Conservation (phyloP, 371 early-diverging fungal species). For the Caulochytrium protostelioides region DNA sequence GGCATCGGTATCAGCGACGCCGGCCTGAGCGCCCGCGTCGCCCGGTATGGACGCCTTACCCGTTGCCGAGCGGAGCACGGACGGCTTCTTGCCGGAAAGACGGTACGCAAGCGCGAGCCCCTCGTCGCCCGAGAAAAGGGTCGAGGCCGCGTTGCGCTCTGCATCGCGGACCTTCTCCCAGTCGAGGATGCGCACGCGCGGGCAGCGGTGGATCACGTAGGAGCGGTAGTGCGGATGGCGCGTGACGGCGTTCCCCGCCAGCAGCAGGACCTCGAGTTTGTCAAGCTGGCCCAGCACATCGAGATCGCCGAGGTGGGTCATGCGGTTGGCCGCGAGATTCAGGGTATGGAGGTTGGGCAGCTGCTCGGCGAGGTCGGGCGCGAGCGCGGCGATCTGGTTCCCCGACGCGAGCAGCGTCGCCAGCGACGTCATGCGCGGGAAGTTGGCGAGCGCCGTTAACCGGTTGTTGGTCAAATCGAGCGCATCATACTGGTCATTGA, state of each 20-base stretch:
- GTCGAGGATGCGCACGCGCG: conserved; percentile 60
- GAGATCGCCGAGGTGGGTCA: conserved; percentile 60
- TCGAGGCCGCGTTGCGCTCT: conserved; percentile 53
- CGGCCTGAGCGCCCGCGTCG: too few relatives aligned
- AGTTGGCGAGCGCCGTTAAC: conserved; percentile 57
- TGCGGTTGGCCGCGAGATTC: conserved; percentile 61
- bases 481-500: conserved; percentile 79
- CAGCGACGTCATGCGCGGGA: conserved; percentile 66
- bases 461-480: conserved; percentile 86
- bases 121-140: conserved; percentile 31
- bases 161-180: conserved; percentile 45
- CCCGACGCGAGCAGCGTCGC: conserved; percentile 49
- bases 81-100: too few relatives aligned
- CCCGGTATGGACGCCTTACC: too few relatives aligned
- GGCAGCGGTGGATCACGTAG: conserved; percentile 57
- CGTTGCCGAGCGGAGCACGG: too few relatives aligned
- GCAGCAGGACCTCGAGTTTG: conserved; percentile 36
- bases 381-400: conserved; percentile 66
- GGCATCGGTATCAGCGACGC: too few relatives aligned
- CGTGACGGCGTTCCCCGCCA: conserved; percentile 72
- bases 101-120: conserved; percentile 8
- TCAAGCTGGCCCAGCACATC: conserved; percentile 38
- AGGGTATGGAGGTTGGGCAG: conserved; percentile 58
- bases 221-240: conserved; percentile 53
- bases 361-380: conserved; percentile 29